phyloP scores from a whole-genome alignment of 208 protist species.

The Crithidia bombi region DNA sequence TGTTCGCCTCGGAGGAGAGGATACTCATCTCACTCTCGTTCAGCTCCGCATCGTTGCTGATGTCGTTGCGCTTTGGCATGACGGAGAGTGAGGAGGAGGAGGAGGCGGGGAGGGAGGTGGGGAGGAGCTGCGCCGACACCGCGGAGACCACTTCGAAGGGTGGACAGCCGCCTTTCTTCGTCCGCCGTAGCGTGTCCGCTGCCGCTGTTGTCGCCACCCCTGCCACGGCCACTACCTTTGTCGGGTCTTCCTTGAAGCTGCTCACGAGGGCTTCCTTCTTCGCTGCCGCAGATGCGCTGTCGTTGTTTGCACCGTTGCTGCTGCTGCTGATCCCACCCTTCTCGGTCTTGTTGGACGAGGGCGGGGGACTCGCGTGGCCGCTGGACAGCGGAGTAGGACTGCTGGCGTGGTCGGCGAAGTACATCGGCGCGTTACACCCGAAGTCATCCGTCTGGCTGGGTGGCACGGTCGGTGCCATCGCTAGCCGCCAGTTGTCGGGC shows the following conservation, averaged over 20 bases:
- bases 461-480: constrained; percentile 33
- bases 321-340: background rate
- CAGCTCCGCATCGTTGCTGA: background rate
- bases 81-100: constrained; percentile 7
- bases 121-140: background rate
- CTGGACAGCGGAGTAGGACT: background rate
- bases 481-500: constrained; percentile 28
- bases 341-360: background rate
- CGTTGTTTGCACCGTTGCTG: no score
- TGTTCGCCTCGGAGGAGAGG: constrained; percentile 24
- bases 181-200: background rate
- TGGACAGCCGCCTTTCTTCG: constrained; percentile 6
- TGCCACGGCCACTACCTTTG: background rate
- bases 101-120: background rate
- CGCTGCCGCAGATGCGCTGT: background rate
- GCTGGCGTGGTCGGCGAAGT: constrained; percentile 11
- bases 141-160: background rate
- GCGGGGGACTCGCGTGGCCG: background rate
- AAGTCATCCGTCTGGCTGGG: constrained; percentile 30
- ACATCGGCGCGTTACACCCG: background rate
- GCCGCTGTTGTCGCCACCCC: background rate
- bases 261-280: background rate
- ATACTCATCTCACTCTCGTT: constrained; percentile 35
- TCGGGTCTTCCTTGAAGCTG: background rate
- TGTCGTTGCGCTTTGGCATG: background rate